Conservation (phyloP, 164 flowering plant species). For the Cinnamomum chago region DNA sequence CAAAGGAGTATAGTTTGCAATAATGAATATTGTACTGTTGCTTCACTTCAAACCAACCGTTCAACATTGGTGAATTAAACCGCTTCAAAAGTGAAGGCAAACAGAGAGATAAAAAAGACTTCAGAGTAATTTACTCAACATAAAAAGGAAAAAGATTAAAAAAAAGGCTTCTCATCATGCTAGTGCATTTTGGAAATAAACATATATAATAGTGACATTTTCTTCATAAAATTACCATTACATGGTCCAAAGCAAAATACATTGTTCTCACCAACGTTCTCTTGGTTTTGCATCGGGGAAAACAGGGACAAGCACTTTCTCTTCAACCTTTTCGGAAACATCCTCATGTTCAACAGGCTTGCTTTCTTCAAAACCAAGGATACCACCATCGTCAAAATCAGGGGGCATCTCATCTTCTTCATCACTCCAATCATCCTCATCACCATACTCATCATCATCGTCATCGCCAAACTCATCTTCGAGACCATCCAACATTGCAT, state of each 20-base stretch:
- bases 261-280: conserved; percentile 69
- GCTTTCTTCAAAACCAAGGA: conserved; percentile 24
- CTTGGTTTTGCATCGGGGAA: conserved; percentile 86
- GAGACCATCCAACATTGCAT: conserved; percentile 26
- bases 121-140: neutral
- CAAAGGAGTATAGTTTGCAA: neutral
- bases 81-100: neutral
- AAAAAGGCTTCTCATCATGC: no score
- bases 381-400: conserved; percentile 60
- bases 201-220: neutral
- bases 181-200: neutral
- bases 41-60: neutral
- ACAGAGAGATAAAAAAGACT: neutral
- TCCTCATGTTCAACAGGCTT: conserved; percentile 25
- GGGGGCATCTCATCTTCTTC: conserved; percentile 77
- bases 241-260: neutral
- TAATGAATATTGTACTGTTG: neutral
- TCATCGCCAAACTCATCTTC: conserved; percentile 39
- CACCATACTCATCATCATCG: conserved; percentile 36
- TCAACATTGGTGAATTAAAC: neutral
- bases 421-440: conserved; percentile 49
- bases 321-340: conserved; percentile 20
- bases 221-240: neutral
- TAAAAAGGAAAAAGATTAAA: neutral
- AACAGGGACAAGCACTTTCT: conserved; percentile 40